Base-by-base conservation (phyloP, 1,139 yeast species). In the Kodamaea plutei region DNA sequence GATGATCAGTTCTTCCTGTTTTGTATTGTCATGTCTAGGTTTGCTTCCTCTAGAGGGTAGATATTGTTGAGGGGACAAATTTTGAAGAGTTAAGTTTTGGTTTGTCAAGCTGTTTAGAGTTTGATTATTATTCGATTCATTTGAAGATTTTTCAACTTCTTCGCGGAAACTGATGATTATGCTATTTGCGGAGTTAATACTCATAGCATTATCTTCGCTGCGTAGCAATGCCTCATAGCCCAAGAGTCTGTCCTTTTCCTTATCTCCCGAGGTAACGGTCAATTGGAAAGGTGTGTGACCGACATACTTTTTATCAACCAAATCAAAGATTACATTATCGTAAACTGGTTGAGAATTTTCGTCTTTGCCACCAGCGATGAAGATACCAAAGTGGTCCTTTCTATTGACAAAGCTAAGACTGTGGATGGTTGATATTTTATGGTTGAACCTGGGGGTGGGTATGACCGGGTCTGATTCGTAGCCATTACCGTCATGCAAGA, bases 361-460 rank as follows among this genome's bases (percentile, higher is more conserved):
- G 42, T 73, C 73, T 38, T 66, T 54, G 2, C 91, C 91, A 10
- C 89, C 91, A 1, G 75, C 65, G 8, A 79, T 64, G 17, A 77
- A 54, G 5, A 81, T 40, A 1, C 83, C 84, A 25, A 62, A 67
- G 44, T 76, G 83, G 34, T 61, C 66, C 4, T 58, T 57, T 29
- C 60, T 63, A 36, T 66, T 67, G n/a, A 58, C 58, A 26, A 69
- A 58, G 6, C 64, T 50, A 15, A 73, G 48, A 19, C 64, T 61
- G 29, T 64, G 57, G 7, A 74, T 48, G 3, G 65, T 45, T n/a
- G 74, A 61, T 56, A 76, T 54, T 22, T 72, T 61, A 46, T 77
- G 83, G 36, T 71, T 69, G 47, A 56, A 80, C 29, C 87, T 59
- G 2, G 70, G 68, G 4, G 36, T 29, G 0, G 72, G 71, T 4